Evolutionary conservation across 2,329 filamentous ascomycete species (phyloP).

Genomic region (Neobulgaria alba): DNA sequence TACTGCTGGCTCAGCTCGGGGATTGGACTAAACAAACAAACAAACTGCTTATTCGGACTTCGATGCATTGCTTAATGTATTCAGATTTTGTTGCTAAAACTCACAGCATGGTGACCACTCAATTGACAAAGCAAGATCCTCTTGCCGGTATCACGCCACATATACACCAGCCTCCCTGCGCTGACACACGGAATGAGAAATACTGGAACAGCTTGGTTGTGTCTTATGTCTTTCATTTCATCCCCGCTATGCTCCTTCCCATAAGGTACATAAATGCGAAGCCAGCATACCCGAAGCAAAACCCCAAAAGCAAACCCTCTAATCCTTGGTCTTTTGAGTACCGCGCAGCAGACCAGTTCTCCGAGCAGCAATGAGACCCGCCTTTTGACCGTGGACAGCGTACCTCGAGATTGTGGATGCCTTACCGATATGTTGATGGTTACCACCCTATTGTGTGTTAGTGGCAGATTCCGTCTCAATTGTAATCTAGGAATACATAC

Average conservation of each 20-base stretch:
- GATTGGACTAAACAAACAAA: too few relatives aligned
- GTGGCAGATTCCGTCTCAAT: slow-evolving; percentile 21
- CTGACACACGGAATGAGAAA: not conserved
- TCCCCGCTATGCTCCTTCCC: slow-evolving; percentile 27
- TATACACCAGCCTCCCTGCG: not conserved
- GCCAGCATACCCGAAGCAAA: slow-evolving; percentile 27
- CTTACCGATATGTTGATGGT: slow-evolving; percentile 97
- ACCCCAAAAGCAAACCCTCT: slow-evolving; percentile 30
- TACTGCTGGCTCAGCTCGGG: not conserved
- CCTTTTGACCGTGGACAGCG: slow-evolving; percentile 98
- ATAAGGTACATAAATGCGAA: slow-evolving; percentile 30
- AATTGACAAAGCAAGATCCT: not conserved
- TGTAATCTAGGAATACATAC: slow-evolving; percentile 28
- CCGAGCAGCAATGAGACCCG: slow-evolving; percentile 98
- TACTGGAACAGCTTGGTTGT: slow-evolving; percentile 2
- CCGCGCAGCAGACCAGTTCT: slow-evolving; percentile 99
- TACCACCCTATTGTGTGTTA: slow-evolving; percentile 59
- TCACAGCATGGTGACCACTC: not conserved
- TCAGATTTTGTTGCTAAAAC: too few relatives aligned
- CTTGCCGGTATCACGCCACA: not conserved
- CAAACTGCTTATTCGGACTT: too few relatives aligned
- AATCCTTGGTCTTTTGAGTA: slow-evolving; percentile 99
- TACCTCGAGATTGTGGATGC: slow-evolving; percentile 98
- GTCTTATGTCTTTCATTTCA: slow-evolving; percentile 25
- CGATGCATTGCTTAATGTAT: too few relatives aligned